A percentile compares a stretch with the other conserved stretches of the same genome.
These are phyloP conservation scores for Sapria himalayana DNA, from an alignment of 345 rosid genomes.

Conservation along the genomic window DNA sequence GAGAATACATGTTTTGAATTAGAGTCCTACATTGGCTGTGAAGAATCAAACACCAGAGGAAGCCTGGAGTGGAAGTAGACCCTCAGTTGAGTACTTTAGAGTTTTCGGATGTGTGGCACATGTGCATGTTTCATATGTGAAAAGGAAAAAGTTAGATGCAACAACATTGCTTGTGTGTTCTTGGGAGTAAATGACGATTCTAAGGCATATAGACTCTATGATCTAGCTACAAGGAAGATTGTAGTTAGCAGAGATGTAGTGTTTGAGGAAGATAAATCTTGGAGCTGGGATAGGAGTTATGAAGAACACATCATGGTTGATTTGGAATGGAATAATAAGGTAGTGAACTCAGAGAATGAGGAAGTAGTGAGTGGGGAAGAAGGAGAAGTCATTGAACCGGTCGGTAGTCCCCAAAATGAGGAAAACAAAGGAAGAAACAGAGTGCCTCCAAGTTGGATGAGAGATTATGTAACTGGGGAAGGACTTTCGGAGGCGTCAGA, in stretches of 20 bases:
- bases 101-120: conserved; percentile 1
- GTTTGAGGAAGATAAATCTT: conserved; percentile 2
- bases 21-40: not conserved
- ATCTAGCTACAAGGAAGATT: not conserved
- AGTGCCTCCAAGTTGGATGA: conserved; percentile 4
- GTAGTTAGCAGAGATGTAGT: conserved; percentile 1
- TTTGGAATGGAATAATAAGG: not conserved
- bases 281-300: conserved; percentile 1
- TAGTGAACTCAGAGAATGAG: not conserved
- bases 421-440: not conserved
- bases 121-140: conserved; percentile 1
- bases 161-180: conserved; percentile 1
- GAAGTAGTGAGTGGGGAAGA: conserved; percentile 1
- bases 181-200: conserved; percentile 4
- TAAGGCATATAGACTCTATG: conserved; percentile 6
- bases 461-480: conserved; percentile 5
- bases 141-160: conserved; percentile 1
- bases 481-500: conserved; percentile 5
- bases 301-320: not conserved
- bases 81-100: not conserved
- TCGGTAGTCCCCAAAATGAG: not conserved
- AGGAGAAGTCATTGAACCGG: not conserved
- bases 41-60: not conserved
- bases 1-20: too few species aligned
- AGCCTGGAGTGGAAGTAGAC: not conserved